phyloP scores from a whole-genome alignment of 352 stramenopile genomes.

The Globisporangium radiosum region DNA sequence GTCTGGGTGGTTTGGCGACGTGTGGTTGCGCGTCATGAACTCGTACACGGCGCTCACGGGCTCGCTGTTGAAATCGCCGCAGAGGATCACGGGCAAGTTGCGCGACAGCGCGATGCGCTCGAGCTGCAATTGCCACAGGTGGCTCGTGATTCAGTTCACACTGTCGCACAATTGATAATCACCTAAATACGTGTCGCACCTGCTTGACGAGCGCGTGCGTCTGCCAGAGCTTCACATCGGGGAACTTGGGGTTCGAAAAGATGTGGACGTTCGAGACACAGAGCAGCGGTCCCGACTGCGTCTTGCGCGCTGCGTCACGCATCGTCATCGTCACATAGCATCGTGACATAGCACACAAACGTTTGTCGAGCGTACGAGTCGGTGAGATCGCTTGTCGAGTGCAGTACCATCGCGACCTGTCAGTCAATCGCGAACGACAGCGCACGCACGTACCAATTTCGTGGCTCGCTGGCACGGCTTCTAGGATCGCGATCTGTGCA shows the following conservation, averaged over 20 bases:
- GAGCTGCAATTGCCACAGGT: conserved; percentile 29
- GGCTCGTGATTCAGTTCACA: too few species aligned
- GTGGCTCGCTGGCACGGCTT: conserved; percentile 86
- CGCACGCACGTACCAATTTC: conserved; percentile 50
- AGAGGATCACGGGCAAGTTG: conserved; percentile 94
- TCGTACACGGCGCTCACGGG: conserved; percentile 96
- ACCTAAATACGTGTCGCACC: conserved; percentile 17
- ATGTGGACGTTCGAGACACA: conserved; percentile 98
- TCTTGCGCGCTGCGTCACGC: conserved; percentile 26
- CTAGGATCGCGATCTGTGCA: conserved; percentile 95
- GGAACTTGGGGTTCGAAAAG: conserved; percentile 98
- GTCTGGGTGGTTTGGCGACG: conserved; percentile 87
- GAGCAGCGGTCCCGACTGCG: conserved; percentile 66
- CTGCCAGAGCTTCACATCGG: conserved; percentile 99
- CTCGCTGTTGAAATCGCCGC: conserved; percentile 98
- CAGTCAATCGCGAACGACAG: background rate
- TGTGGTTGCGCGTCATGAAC: conserved; percentile 89
- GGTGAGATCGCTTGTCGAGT: too few species aligned
- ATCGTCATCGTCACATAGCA: too few species aligned
- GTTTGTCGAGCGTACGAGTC: too few species aligned
- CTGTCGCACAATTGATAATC: background rate
- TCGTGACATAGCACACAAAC: too few species aligned
- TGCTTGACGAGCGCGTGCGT: conserved; percentile 83
- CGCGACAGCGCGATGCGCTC: conserved; percentile 59
- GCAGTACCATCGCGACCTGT: too few species aligned